phyloP scores from a whole-genome alignment of 768 basidiomycete genomes.

The Coprinopsis sp. region DNA sequence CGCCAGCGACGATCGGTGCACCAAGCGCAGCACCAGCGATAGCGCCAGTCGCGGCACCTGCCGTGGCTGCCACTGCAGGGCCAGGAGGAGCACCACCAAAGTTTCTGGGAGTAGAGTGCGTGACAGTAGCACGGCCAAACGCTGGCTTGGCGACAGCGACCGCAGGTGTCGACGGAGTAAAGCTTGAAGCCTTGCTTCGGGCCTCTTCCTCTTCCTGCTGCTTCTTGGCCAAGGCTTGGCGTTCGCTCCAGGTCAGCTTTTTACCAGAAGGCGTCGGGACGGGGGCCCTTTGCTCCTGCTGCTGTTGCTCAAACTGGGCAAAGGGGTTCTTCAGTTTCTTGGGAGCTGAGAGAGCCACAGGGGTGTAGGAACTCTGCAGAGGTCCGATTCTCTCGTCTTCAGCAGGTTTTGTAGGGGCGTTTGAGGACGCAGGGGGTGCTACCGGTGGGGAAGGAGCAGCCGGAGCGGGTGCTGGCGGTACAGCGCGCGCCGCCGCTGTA shows the following conservation, averaged over 20 bases:
- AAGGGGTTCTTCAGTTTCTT: constrained; percentile 88
- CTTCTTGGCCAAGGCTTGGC: constrained; percentile 88
- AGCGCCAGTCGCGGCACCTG: constrained; percentile 24
- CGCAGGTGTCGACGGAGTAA: constrained; percentile 18
- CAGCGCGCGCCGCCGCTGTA: constrained; percentile 13
- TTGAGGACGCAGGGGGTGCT: constrained; percentile 37
- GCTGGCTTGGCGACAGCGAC: constrained; percentile 37
- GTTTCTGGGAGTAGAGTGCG: constrained; percentile 34
- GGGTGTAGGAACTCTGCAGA: constrained; percentile 84
- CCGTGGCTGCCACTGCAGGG: constrained; percentile 27
- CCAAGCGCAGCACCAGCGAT: too few relatives aligned
- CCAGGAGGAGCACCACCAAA: constrained; percentile 37
- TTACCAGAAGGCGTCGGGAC: constrained; percentile 41
- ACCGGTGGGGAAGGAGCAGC: constrained; percentile 22
- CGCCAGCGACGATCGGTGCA: constrained; percentile 25
- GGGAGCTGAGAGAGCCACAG: constrained; percentile 78
- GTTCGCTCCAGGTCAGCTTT: constrained; percentile 91
- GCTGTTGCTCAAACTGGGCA: constrained; percentile 51
- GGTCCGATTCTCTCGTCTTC: constrained; percentile 83
- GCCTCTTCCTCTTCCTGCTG: constrained; percentile 76
- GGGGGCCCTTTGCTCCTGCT: constrained; percentile 27
- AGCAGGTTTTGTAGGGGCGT: constrained; percentile 56
- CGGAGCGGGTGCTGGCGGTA: constrained; percentile 14
- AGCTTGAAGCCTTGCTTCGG: constrained; percentile 50
- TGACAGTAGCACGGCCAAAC: constrained; percentile 39